A percentile compares a stretch with the other conserved stretches of the same genome.
phyloP scores from a whole-genome alignment of 1,284 basidiomycete species.

The Naganishia cerealis region DNA sequence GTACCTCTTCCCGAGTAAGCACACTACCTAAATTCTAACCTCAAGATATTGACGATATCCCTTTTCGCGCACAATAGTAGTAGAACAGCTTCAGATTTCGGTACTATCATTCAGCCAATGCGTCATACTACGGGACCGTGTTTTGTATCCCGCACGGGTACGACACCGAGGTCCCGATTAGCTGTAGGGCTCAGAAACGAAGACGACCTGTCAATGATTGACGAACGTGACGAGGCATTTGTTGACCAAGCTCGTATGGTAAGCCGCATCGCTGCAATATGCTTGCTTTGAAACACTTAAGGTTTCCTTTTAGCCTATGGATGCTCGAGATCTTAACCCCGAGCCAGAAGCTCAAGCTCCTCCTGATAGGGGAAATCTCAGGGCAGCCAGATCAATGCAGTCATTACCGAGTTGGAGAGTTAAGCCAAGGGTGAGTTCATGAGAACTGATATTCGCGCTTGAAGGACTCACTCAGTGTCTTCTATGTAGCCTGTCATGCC shows the following conservation, averaged over 20 bases:
- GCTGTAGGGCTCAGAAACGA: conserved; percentile 30
- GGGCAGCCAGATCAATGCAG: conserved; percentile 31
- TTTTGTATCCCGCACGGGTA: conserved; percentile 2
- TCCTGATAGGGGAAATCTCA: conserved; percentile 10
- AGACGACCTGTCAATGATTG: conserved; percentile 33
- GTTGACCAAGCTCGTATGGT: not conserved
- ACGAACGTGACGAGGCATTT: conserved; percentile 30
- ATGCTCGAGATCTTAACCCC: not conserved
- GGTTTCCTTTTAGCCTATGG: not conserved
- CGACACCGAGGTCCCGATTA: conserved; percentile 27
- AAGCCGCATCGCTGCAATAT: not conserved
- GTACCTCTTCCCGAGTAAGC: conserved; percentile 33
- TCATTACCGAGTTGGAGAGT: conserved; percentile 30
- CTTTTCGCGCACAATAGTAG: not conserved
- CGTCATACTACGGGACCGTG: conserved; percentile 15
- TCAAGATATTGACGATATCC: not conserved
- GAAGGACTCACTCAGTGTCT: not conserved
- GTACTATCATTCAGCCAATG: not conserved
- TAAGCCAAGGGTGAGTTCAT: conserved; percentile 22
- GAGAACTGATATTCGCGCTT: not conserved
- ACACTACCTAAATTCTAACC: not conserved
- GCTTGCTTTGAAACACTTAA: too few relatives aligned
- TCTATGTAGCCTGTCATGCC: conserved; percentile 30
- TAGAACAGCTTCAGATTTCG: conserved; percentile 10
- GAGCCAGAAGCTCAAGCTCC: not conserved